Percentiles rank a stretch among this genome's conserved stretches.
phyloP scores from a whole-genome alignment of 495 filamentous ascomycete genomes.

The Neurospora sp. region DNA sequence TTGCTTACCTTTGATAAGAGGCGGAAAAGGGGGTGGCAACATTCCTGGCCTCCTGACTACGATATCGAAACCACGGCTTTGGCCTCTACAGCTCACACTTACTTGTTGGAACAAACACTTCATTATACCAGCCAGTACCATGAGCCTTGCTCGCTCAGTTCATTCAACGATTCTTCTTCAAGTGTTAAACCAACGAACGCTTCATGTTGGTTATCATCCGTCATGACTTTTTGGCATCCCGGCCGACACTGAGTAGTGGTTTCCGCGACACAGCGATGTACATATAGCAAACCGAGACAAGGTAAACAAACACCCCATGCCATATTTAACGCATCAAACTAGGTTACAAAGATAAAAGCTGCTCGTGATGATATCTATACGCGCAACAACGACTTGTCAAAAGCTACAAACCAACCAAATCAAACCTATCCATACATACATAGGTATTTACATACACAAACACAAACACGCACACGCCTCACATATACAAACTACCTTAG shows the following conservation, averaged over 20 bases:
- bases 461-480: neutral
- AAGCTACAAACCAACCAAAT: neutral
- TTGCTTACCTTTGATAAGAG: neutral
- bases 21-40: neutral
- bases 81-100: neutral
- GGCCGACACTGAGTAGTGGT: neutral
- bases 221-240: neutral
- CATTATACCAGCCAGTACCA: neutral
- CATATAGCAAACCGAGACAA: neutral
- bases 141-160: neutral
- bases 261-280: neutral
- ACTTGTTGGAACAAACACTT: neutral
- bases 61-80: neutral
- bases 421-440: neutral
- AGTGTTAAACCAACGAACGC: neutral
- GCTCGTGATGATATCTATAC: neutral
- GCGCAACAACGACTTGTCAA: neutral
- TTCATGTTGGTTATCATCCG: neutral
- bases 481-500: conserved; percentile 63
- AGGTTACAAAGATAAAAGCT: neutral
- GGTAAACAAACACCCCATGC: neutral
- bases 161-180: neutral
- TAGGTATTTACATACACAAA: neutral
- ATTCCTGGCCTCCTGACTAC: neutral
- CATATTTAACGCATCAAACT: neutral